Conservation (phyloP, 1,284 basidiomycete genomes). For the Phellinidium pouzarii region DNA sequence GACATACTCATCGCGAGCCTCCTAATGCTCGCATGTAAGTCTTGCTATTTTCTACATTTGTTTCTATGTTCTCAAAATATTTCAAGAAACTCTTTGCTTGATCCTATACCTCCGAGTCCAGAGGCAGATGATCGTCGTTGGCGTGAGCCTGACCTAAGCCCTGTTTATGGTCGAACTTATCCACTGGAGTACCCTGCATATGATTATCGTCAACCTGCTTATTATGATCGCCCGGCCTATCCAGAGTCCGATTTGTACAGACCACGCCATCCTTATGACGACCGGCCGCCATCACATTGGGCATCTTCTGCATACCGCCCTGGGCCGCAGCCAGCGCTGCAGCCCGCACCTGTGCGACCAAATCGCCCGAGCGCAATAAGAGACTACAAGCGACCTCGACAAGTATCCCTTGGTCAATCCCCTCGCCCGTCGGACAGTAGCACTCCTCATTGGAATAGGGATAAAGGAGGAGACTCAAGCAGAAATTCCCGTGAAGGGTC, state of each 20-base stretch:
- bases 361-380: conserved; percentile 11
- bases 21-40: conserved; percentile 20
- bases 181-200: conserved; percentile 2
- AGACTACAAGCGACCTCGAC: conserved; percentile 12
- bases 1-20: conserved; percentile 41
- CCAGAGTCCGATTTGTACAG: conserved; percentile 3
- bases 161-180: conserved; percentile 1
- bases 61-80: conserved; percentile 4
- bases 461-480: conserved; percentile 4
- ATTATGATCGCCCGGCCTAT: conserved; percentile 5
- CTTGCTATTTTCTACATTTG: conserved; percentile 13
- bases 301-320: conserved; percentile 7
- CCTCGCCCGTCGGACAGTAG: conserved; percentile 3
- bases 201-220: conserved; percentile 1
- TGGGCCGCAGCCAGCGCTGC: neutral
- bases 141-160: conserved; percentile 1
- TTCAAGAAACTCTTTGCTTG: conserved; percentile 1
- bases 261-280: conserved; percentile 1
- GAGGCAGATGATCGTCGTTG: conserved; percentile 3
- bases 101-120: conserved; percentile 7
- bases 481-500: conserved; percentile 12
- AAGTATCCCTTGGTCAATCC: conserved; percentile 11
- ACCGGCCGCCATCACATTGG: conserved; percentile 3
- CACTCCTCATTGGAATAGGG: conserved; percentile 3
- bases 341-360: neutral